Evolutionary conservation across 164 flowering plant genomes (phyloP).

Genomic region (Annona cherimola): DNA sequence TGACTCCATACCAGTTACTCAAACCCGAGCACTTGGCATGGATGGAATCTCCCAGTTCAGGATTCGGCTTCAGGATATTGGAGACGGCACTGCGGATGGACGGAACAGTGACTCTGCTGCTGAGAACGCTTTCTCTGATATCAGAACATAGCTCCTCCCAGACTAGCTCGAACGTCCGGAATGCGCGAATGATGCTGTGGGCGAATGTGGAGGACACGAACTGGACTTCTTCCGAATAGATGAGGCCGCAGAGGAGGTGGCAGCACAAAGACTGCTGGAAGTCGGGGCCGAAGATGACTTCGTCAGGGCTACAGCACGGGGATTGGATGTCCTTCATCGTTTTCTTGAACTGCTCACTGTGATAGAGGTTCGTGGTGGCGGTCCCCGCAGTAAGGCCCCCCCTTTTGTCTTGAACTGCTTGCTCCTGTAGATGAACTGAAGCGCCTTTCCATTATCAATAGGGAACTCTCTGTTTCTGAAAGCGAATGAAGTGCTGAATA

Average conservation of each 20-base stretch:
- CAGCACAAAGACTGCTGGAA: slow-evolving; percentile 77
- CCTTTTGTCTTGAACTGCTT: slow-evolving; percentile 60
- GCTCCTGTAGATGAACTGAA: slow-evolving; percentile 81
- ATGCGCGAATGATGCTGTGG: slow-evolving; percentile 73
- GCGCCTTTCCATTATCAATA: slow-evolving; percentile 62
- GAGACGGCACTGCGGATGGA: slow-evolving; percentile 65
- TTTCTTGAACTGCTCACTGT: slow-evolving; percentile 43
- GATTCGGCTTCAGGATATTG: slow-evolving; percentile 61
- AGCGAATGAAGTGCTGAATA: too few species aligned
- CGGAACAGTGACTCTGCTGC: slow-evolving; percentile 48
- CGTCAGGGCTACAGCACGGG: slow-evolving; percentile 78
- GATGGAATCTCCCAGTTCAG: slow-evolving; percentile 63
- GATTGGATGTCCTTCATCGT: slow-evolving; percentile 58
- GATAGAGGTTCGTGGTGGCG: slow-evolving; percentile 78
- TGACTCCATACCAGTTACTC: slow-evolving; percentile 82
- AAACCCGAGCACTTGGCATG: slow-evolving; percentile 42
- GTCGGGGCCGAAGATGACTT: slow-evolving; percentile 83
- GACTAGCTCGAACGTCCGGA: slow-evolving; percentile 62
- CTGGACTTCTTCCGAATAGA: slow-evolving; percentile 62
- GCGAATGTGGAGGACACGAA: slow-evolving; percentile 72
- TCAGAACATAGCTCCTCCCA: slow-evolving; percentile 82
- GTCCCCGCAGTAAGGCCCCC: slow-evolving; percentile 76
- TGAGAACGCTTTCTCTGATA: slow-evolving; percentile 55
- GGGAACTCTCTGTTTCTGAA: slow-evolving; percentile 91
- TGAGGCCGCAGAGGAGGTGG: slow-evolving; percentile 82